Evolutionary conservation across 1,139 yeast genomes (phyloP).

Genomic region (Candida sp.): DNA sequence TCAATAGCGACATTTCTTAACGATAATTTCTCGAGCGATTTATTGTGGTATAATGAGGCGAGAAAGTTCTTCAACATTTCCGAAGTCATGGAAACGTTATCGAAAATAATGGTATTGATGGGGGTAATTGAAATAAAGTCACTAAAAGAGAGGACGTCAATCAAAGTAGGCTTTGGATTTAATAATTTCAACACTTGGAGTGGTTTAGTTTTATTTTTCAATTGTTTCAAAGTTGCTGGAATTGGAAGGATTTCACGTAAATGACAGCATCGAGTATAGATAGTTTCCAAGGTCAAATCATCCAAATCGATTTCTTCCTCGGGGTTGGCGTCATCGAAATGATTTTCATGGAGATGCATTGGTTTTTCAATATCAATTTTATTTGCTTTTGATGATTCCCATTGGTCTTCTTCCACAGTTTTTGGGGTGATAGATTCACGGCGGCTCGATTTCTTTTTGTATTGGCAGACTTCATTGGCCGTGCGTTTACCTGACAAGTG

Average conservation of each 20-base stretch:
- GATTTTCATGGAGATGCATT: conserved; percentile 64
- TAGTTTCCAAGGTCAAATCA: conserved; percentile 57
- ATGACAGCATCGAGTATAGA: conserved; percentile 92
- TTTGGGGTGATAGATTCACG: background rate
- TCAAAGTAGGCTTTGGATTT: conserved; percentile 88
- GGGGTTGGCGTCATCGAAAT: conserved; percentile 36
- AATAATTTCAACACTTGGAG: conserved; percentile 72
- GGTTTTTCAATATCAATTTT: conserved; percentile 50
- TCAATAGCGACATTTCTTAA: conserved; percentile 77
- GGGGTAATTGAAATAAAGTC: conserved; percentile 88
- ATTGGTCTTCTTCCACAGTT: conserved; percentile 15
- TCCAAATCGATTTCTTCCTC: conserved; percentile 14
- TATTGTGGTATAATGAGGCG: conserved; percentile 57
- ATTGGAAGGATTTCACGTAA: conserved; percentile 89
- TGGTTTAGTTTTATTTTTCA: conserved; percentile 73
- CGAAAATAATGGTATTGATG: conserved; percentile 73
- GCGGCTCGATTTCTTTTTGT: conserved; percentile 12
- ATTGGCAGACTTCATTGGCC: conserved; percentile 58
- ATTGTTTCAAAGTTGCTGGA: conserved; percentile 84
- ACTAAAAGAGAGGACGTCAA: conserved; percentile 83
- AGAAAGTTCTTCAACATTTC: conserved; percentile 77
- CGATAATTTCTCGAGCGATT: conserved; percentile 64
- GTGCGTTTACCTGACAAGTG: conserved; percentile 66
- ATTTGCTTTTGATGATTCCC: conserved; percentile 18
- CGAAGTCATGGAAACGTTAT: conserved; percentile 74